These are phyloP conservation scores for Leccinum griseonigrum DNA, from an alignment of 1,284 basidiomycete species.

Conservation along the genomic window DNA sequence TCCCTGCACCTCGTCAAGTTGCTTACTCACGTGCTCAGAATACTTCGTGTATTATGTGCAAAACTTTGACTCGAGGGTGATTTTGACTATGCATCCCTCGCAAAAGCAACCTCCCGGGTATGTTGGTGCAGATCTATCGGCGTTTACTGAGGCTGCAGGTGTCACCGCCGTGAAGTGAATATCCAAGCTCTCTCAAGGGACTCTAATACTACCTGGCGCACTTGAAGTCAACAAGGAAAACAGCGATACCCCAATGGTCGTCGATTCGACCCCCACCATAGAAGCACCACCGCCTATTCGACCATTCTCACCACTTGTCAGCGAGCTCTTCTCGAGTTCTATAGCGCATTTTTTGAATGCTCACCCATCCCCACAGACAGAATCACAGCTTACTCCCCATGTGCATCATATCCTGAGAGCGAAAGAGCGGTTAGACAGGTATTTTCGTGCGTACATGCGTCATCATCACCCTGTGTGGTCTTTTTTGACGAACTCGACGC, in stretches of 20 bases:
- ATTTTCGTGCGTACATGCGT: conserved; percentile 85
- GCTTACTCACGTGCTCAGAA: conserved; percentile 44
- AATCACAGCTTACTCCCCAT: conserved; percentile 78
- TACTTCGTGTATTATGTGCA: conserved; percentile 75
- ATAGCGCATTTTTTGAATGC: conserved; percentile 88
- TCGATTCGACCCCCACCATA: conserved; percentile 39
- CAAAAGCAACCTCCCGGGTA: conserved; percentile 96
- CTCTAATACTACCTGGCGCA: conserved; percentile 51
- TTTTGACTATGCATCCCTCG: conserved; percentile 80
- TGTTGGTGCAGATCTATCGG: conserved; percentile 92
- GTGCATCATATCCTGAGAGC: conserved; percentile 83
- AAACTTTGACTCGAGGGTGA: conserved; percentile 78
- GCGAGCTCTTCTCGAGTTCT: conserved; percentile 55
- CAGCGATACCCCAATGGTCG: conserved; percentile 47
- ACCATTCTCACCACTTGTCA: conserved; percentile 44
- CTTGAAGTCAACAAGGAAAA: conserved; percentile 10
- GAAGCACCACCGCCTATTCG: conserved; percentile 16
- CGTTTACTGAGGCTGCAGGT: conserved; percentile 90
- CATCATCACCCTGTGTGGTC: conserved; percentile 86
- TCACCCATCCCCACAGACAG: conserved; percentile 79
- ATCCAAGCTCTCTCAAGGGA: conserved; percentile 80
- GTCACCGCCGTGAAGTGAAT: conserved; percentile 97
- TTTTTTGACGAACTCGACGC: conserved; percentile 98
- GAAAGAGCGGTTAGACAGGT: conserved; percentile 94
- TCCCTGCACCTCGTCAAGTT: not conserved